These are phyloP conservation scores for Suillus spraguei DNA, from an alignment of 768 basidiomycete genomes.

Conservation along the genomic window DNA sequence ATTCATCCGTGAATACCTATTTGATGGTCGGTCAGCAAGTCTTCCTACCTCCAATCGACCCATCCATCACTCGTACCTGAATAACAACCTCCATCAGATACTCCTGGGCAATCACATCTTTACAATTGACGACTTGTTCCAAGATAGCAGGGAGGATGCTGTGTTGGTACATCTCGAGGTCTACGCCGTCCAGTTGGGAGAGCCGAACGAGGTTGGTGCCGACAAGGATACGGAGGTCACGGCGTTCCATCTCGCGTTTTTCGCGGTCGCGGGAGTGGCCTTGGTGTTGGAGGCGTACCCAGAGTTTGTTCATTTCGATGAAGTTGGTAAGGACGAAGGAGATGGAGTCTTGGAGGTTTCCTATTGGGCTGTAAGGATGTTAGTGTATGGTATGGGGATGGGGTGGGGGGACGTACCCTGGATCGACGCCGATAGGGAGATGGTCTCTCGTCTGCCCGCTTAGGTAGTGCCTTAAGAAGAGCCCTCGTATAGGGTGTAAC, in stretches of 20 bases:
- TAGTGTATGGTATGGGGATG: not conserved
- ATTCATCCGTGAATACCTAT: slow-evolving; percentile 97
- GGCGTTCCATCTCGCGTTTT: slow-evolving; percentile 95
- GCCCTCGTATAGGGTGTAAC: slow-evolving; percentile 92
- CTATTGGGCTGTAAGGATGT: slow-evolving; percentile 61
- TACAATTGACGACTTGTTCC: slow-evolving; percentile 98
- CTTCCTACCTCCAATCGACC: not conserved
- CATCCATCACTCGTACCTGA: slow-evolving; percentile 55
- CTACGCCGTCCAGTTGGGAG: slow-evolving; percentile 95
- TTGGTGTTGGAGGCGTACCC: slow-evolving; percentile 98
- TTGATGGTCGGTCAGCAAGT: not conserved
- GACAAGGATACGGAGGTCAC: slow-evolving; percentile 93
- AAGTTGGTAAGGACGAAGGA: slow-evolving; percentile 97
- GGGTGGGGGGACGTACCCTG: slow-evolving; percentile 60
- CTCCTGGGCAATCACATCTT: slow-evolving; percentile 98
- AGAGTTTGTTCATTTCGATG: slow-evolving; percentile 99
- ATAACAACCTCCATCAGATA: slow-evolving; percentile 99
- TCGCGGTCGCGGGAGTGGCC: slow-evolving; percentile 97
- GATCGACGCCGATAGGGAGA: slow-evolving; percentile 83
- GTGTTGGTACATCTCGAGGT: slow-evolving; percentile 86
- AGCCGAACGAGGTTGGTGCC: slow-evolving; percentile 97
- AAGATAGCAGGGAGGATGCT: slow-evolving; percentile 90
- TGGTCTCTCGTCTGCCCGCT: slow-evolving; percentile 96
- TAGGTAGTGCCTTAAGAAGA: slow-evolving; percentile 95
- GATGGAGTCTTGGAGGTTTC: slow-evolving; percentile 94